Evolutionary conservation across 192 early-diverging fungal species (phyloP), one percentile per base, ranked within the genome.

Genomic region (Mortierella alpina): DNA sequence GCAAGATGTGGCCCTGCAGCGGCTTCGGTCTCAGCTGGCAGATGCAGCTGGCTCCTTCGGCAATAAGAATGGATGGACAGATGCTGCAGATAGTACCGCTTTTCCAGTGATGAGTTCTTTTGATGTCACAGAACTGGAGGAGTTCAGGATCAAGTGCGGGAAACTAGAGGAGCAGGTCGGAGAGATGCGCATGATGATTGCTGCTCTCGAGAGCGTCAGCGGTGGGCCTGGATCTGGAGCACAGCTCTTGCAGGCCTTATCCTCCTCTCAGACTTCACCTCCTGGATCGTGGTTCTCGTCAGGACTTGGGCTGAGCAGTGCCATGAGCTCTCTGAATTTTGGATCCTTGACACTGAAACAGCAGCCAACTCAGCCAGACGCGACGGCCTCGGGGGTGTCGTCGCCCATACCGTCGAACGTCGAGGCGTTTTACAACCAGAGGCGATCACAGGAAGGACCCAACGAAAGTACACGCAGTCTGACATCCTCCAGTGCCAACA

Each of bases 161-260:
- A 69, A 66, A 13, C 17, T 83, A 39, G 82, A 83, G 45, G 75
- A 63, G 23, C 77, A 84, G 45, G 50, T 73, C 4, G 76, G 74
- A 9, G 82, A 86, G 55, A 76, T 82, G 66, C 68, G 78, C 18
- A 48, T 60, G 63, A 75, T 70, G 15, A 53, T 82, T 18, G 65
- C 73, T 5, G 77, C 77, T 4, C 65, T 80, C 5, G 77, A 80
- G 42, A 68, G 66, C 6, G n/a, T 63, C 15, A 55, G 44, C 51
- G 77, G 64, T 13, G 70, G 72, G 42, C 18, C 65, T 71, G 55
- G 86, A 75, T 72, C 69, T 69, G 51, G 72, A 59, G 59, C 62
- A 20, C 23, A 74, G 74, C 42, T 84, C 61, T 18, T 75, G 63
- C 31, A 73, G 64, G 57, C 63, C 55, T 52, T 54, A 41, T 44